phyloP scores from a whole-genome alignment of 495 filamentous ascomycete genomes.

The Amorphotheca resinae region DNA sequence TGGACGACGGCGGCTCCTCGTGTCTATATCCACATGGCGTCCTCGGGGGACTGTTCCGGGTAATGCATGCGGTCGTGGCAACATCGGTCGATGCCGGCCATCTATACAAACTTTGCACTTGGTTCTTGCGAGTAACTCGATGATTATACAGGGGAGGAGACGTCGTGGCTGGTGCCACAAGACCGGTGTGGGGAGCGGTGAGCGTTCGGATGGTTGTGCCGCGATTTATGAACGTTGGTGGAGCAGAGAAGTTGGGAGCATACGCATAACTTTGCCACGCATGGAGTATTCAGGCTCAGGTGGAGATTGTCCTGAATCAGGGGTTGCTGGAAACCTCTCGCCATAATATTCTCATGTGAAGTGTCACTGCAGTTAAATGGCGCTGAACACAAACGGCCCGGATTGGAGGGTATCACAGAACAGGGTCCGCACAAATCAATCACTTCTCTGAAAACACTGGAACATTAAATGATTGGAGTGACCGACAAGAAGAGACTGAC shows the following conservation, averaged over 20 bases:
- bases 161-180: not conserved
- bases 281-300: not conserved
- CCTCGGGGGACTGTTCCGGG: not conserved
- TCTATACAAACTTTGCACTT: not conserved
- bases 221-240: not conserved
- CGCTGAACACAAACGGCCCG: not conserved
- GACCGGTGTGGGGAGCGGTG: not conserved
- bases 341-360: no score
- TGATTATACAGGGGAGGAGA: not conserved
- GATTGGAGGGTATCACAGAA: no score
- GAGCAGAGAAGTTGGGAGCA: not conserved
- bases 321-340: no score
- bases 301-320: no score
- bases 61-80: not conserved
- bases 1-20: no score
- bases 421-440: no score
- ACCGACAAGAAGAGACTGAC: not conserved
- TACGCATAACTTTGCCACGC: not conserved
- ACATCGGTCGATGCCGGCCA: not conserved
- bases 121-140: not conserved
- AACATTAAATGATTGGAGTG: not conserved
- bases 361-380: not conserved
- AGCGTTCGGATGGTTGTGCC: not conserved
- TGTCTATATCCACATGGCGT: no score
- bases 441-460: no score